Evolutionary conservation across 2,329 filamentous ascomycete genomes (phyloP), one percentile per base, ranked within the genome.

Genomic region (Aspergillus udagawae): DNA sequence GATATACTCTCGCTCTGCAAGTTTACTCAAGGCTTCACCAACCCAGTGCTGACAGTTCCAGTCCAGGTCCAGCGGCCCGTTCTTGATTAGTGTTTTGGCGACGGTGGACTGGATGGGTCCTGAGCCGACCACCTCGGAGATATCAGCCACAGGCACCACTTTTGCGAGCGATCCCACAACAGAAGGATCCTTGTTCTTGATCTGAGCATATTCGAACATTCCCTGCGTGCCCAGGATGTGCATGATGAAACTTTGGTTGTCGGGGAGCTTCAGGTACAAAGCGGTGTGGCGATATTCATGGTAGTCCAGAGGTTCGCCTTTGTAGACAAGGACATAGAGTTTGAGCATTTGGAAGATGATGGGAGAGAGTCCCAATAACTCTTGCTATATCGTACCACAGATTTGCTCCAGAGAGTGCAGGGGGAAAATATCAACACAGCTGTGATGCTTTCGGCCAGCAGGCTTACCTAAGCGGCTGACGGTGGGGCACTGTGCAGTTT

Each of bases 41-140:
- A 71, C 67, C 69, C 69, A 71, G 20, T 70, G 67, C 61, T 71
- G 68, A 47, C 68, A 70, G 48, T 70, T 71, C 69, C 68, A 71
- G n/a, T 70, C 67, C 12, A 61, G 52, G 51, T 69, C 59, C 8
- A 53, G 7, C 14, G 52, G 59, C 3, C 64, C 61, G 25, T 70
- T 70, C 10, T 62, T 56, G 8, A 69, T 60, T 3, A 62, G 49
- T 12, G 67, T 70, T 4, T 55, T 53, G 7, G 60, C 51, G 23
- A 68, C 63, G 1, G 61, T 59, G 41, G 54, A 51, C 27, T 61
- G 53, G 32, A 70, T 65, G 6, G 60, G 58, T 3, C 48, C 48
- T 14, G 57, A 59, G 10, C 57, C 52, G 23, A 64, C 28, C 0
- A 49, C 49, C 14, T 60, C 54, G 0, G 60, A 52, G n/a, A 56